Evolutionary conservation across 2,329 filamentous ascomycete species (phyloP).

Genomic region (Pseudogymnoascus sp.): DNA sequence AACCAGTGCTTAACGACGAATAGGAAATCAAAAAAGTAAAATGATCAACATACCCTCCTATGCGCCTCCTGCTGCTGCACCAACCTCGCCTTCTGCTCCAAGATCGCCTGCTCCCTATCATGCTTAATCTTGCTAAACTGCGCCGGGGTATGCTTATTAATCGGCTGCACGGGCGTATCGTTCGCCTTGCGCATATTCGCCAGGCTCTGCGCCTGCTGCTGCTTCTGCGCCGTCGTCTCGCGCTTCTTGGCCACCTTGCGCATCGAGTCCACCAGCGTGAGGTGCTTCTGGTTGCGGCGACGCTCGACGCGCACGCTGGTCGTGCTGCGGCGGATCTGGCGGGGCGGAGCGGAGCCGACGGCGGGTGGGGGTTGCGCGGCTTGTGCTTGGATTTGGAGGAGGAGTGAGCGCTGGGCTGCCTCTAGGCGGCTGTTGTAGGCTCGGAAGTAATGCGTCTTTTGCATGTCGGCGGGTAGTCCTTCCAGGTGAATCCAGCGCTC

Average conservation of each 20-base stretch:
- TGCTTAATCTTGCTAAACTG: conserved; percentile 86
- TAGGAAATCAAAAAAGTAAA: conserved; percentile 14
- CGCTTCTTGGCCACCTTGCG: conserved; percentile 91
- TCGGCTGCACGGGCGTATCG: conserved; percentile 52
- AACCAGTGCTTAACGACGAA: conserved; percentile 10
- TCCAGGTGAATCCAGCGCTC: conserved; percentile 93
- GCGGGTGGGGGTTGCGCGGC: conserved; percentile 25
- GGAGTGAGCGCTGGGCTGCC: conserved; percentile 44
- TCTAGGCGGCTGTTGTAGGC: conserved; percentile 54
- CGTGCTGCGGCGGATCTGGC: conserved; percentile 56
- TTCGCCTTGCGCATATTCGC: conserved; percentile 76
- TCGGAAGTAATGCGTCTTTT: conserved; percentile 92
- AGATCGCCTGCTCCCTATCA: conserved; percentile 67
- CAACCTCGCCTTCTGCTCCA: conserved; percentile 48
- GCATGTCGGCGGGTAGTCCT: conserved; percentile 84
- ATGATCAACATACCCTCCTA: conserved; percentile 40
- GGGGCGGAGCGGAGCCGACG: conserved; percentile 40
- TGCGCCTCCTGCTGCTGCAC: conserved; percentile 33
- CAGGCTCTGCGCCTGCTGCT: conserved; percentile 68
- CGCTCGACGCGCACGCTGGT: conserved; percentile 79
- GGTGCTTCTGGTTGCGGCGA: conserved; percentile 74
- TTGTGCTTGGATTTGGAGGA: conserved; percentile 28
- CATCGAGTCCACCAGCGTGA: conserved; percentile 89
- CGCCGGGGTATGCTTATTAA: conserved; percentile 57
- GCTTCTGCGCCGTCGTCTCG: conserved; percentile 76